Conservation (phyloP, 1,284 basidiomycete species). For the Garcileccinum viscosum region DNA sequence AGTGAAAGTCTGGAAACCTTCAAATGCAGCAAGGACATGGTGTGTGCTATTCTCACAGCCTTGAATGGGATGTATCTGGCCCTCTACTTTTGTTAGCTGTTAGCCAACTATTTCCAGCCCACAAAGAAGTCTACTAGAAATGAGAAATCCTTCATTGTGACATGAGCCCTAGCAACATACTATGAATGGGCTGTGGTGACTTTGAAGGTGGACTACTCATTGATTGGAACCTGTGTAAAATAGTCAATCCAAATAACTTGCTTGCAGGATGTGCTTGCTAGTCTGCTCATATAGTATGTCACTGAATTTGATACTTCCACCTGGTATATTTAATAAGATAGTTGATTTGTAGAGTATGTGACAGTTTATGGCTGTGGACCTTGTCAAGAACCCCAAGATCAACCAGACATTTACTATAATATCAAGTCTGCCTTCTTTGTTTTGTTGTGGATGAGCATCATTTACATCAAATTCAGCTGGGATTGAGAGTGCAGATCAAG, state of each 20-base stretch:
- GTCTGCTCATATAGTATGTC: neutral
- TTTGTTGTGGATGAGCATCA: neutral
- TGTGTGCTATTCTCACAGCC: neutral
- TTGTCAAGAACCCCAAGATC: neutral
- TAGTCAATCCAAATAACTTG: neutral
- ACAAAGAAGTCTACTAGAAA: neutral
- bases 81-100: neutral
- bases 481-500: neutral
- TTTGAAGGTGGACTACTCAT: constrained; percentile 1
- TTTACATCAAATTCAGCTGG: neutral
- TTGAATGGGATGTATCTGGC: neutral
- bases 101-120: neutral
- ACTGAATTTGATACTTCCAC: neutral
- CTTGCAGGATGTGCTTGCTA: neutral
- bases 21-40: neutral
- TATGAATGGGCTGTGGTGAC: neutral
- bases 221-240: neutral
- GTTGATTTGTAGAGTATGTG: neutral
- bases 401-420: neutral
- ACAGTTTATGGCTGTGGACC: neutral
- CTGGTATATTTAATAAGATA: neutral
- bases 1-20: neutral
- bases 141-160: neutral
- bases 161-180: neutral
- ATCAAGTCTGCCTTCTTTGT: neutral